phyloP scores from a whole-genome alignment of 768 basidiomycete genomes.

The Podaxis sp. region DNA sequence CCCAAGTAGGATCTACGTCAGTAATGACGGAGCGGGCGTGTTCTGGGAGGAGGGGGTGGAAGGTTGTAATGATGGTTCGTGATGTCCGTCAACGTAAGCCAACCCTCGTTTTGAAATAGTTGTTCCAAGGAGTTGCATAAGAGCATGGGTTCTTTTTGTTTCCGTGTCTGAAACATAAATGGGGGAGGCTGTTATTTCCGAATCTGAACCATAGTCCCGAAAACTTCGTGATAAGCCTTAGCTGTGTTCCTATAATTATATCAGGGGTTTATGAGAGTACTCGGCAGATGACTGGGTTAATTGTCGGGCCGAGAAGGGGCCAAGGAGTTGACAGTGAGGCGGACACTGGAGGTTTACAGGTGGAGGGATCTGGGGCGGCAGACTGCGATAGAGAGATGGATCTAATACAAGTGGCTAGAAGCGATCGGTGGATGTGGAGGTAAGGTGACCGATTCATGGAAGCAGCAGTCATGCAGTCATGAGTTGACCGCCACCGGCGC shows the following conservation, averaged over 20 bases:
- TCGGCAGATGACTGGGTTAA: slow-evolving; percentile 3
- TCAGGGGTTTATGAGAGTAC: neutral
- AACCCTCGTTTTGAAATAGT: neutral
- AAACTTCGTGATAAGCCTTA: neutral
- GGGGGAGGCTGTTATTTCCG: too few relatives aligned
- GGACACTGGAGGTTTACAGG: neutral
- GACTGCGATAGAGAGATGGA: too few relatives aligned
- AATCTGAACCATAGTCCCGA: too few relatives aligned
- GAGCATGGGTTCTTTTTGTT: neutral
- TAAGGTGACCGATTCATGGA: neutral
- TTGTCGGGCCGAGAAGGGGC: slow-evolving; percentile 1
- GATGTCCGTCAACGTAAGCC: neutral
- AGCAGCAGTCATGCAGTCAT: too few relatives aligned
- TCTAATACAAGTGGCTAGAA: neutral
- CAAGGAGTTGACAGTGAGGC: neutral
- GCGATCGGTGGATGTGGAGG: neutral
- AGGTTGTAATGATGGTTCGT: neutral
- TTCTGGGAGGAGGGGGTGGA: neutral
- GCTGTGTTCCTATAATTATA: neutral
- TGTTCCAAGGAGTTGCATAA: neutral
- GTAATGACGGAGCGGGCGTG: neutral
- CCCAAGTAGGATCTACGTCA: neutral
- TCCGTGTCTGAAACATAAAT: neutral
- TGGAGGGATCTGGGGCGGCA: neutral
- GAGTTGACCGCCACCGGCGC: neutral